phyloP scores from a whole-genome alignment of 768 basidiomycete genomes.

The Calocybe cyanea region DNA sequence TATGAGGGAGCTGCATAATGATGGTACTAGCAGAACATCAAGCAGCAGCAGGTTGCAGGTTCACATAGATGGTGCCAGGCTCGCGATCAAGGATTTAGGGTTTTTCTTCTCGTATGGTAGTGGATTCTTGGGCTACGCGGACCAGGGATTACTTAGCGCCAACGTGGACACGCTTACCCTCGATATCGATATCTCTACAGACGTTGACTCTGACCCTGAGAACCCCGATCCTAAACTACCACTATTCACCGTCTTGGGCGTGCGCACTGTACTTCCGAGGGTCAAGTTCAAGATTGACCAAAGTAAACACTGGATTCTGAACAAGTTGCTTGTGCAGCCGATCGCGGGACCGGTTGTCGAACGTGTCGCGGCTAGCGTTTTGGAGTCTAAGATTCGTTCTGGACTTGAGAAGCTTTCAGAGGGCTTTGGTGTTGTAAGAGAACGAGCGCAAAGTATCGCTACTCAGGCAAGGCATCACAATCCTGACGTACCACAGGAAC shows the following conservation, averaged over 20 bases:
- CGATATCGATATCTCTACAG: constrained; percentile 10
- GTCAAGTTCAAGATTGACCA: constrained; percentile 27
- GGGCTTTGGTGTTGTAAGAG: constrained; percentile 14
- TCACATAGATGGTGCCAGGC: constrained; percentile 30
- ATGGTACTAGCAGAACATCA: constrained; percentile 4
- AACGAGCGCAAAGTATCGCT: neutral
- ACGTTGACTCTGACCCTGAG: neutral
- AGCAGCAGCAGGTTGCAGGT: constrained; percentile 10
- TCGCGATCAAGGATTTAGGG: constrained; percentile 29
- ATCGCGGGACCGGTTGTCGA: constrained; percentile 29
- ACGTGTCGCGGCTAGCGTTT: constrained; percentile 18
- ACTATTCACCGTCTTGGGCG: constrained; percentile 28
- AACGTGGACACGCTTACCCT: constrained; percentile 19
- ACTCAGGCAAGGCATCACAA: neutral
- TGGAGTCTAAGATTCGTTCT: constrained; percentile 25
- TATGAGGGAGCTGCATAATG: constrained; percentile 19
- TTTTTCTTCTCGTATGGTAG: constrained; percentile 29
- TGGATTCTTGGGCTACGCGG: constrained; percentile 26
- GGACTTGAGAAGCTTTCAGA: constrained; percentile 23
- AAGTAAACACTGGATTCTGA: constrained; percentile 37
- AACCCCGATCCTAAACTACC: constrained; percentile 5
- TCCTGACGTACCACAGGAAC: constrained; percentile 13
- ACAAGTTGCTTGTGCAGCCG: constrained; percentile 32
- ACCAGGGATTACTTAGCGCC: constrained; percentile 34
- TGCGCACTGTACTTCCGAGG: constrained; percentile 24